A percentile compares a stretch with the other conserved stretches of the same genome.
phyloP scores from a whole-genome alignment of 495 filamentous ascomycete genomes.

The Aspergillus nanangensis region DNA sequence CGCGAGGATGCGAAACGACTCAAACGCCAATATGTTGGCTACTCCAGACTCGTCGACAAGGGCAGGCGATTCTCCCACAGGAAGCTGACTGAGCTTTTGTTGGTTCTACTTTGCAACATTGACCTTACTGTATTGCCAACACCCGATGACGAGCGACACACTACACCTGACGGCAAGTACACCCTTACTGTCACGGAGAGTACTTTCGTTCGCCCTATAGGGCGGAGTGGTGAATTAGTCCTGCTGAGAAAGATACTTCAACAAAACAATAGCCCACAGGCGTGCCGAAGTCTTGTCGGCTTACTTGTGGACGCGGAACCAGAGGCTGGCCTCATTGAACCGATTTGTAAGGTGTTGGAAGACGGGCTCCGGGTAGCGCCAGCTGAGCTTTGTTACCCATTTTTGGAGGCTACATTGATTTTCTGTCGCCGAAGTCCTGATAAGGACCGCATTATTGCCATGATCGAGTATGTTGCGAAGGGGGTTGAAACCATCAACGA shows the following conservation, averaged over 20 bases:
- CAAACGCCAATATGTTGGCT: slow-evolving; percentile 45
- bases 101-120: slow-evolving; percentile 33
- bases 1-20: slow-evolving; percentile 45
- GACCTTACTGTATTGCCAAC: slow-evolving; percentile 32
- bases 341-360: slow-evolving; percentile 44
- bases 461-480: slow-evolving; percentile 49
- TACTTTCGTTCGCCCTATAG: slow-evolving; percentile 28
- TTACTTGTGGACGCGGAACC: slow-evolving; percentile 44
- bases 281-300: slow-evolving; percentile 34
- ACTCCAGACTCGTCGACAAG: slow-evolving; percentile 54
- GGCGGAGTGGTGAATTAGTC: slow-evolving; percentile 26
- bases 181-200: slow-evolving; percentile 37
- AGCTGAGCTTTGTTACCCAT: slow-evolving; percentile 50
- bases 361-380: slow-evolving; percentile 52
- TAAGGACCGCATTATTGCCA: slow-evolving; percentile 28
- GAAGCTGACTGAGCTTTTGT: slow-evolving; percentile 42
- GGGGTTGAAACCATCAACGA: slow-evolving; percentile 54
- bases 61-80: slow-evolving; percentile 41
- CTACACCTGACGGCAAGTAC: slow-evolving; percentile 23
- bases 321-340: slow-evolving; percentile 29
- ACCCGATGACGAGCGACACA: slow-evolving; percentile 23
- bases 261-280: slow-evolving; percentile 25
- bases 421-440: slow-evolving; percentile 44
- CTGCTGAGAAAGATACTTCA: slow-evolving; percentile 44
- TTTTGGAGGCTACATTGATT: slow-evolving; percentile 43